phyloP scores from a whole-genome alignment of 441 rosid species.

The Bocquillonia castaneifolia region DNA sequence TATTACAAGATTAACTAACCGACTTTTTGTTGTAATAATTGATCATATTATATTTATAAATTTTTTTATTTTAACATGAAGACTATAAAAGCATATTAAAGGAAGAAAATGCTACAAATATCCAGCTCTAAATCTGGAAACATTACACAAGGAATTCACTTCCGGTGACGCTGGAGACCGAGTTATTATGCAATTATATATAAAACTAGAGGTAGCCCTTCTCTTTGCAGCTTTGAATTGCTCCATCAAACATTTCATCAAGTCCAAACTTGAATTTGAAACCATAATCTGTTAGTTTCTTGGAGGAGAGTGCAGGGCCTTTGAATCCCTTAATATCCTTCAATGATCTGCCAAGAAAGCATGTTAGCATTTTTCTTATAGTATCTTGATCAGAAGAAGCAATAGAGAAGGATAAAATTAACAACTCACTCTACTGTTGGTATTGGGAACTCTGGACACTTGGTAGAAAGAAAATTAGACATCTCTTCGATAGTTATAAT shows the following conservation, averaged over 20 bases:
- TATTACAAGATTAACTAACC: no score
- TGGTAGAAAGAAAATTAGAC: slow-evolving; percentile 29
- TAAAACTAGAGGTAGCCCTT: slow-evolving; percentile 24
- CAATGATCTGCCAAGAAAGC: slow-evolving; percentile 22
- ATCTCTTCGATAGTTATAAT: slow-evolving; percentile 28
- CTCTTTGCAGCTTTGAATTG: slow-evolving; percentile 35
- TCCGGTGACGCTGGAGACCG: no score
- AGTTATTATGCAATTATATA: no score
- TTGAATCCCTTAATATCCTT: slow-evolving; percentile 23
- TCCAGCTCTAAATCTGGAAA: neutral
- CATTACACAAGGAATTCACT: neutral
- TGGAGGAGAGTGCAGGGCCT: slow-evolving; percentile 19
- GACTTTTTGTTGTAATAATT: no score
- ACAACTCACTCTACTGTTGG: slow-evolving; percentile 38
- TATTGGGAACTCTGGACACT: slow-evolving; percentile 35
- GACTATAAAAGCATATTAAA: neutral
- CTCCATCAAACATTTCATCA: slow-evolving; percentile 35
- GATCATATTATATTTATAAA: neutral
- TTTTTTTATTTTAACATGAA: neutral
- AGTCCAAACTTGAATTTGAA: slow-evolving; percentile 30
- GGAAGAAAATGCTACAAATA: neutral
- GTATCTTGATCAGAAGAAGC: neutral
- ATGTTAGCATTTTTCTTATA: neutral
- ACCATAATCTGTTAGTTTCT: slow-evolving; percentile 32
- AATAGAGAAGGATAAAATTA: neutral